Percentiles rank a stretch among this genome's conserved stretches.
These are phyloP conservation scores for Serendipita sp. DNA, from an alignment of 768 basidiomycete species.

Conservation along the genomic window DNA sequence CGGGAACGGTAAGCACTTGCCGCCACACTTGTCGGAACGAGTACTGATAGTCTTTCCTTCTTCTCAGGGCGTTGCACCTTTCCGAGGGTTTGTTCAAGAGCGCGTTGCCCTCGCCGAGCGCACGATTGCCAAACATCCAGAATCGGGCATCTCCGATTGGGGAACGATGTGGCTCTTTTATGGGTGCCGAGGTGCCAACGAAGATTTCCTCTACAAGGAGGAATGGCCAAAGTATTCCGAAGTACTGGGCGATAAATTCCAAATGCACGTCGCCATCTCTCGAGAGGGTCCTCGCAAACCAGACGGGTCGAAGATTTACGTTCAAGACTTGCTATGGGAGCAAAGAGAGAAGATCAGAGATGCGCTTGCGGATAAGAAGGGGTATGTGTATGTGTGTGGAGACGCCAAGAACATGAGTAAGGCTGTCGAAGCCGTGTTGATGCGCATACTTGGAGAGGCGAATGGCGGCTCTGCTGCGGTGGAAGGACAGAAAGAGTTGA, in stretches of 20 bases:
- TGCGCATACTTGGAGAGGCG: slow-evolving; percentile 72
- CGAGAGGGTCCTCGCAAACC: slow-evolving; percentile 62
- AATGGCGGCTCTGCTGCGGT: slow-evolving; percentile 81
- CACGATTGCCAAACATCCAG: slow-evolving; percentile 87
- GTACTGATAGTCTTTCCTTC: slow-evolving; percentile 5
- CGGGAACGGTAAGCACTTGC: slow-evolving; percentile 66
- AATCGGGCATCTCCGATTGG: slow-evolving; percentile 88
- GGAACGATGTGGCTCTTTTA: slow-evolving; percentile 90
- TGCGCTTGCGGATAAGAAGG: slow-evolving; percentile 83
- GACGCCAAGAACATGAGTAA: slow-evolving; percentile 95
- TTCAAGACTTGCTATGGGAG: slow-evolving; percentile 93
- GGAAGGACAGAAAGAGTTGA: slow-evolving; percentile 64
- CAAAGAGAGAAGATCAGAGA: slow-evolving; percentile 69
- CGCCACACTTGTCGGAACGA: neutral
- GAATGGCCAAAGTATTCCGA: slow-evolving; percentile 83
- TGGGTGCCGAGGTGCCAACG: slow-evolving; percentile 74
- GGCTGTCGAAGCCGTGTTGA: slow-evolving; percentile 80
- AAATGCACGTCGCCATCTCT: slow-evolving; percentile 78
- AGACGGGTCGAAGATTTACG: slow-evolving; percentile 92
- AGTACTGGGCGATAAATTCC: slow-evolving; percentile 85
- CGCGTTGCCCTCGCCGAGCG: slow-evolving; percentile 90
- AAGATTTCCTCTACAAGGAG: slow-evolving; percentile 88
- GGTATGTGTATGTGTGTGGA: slow-evolving; percentile 94
- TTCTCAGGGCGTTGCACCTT: slow-evolving; percentile 86
- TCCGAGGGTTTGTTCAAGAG: slow-evolving; percentile 98